Evolutionary conservation across 768 basidiomycete species (phyloP), one percentile per base, ranked within the genome.

Genomic region (Rhodocollybia butyracea): DNA sequence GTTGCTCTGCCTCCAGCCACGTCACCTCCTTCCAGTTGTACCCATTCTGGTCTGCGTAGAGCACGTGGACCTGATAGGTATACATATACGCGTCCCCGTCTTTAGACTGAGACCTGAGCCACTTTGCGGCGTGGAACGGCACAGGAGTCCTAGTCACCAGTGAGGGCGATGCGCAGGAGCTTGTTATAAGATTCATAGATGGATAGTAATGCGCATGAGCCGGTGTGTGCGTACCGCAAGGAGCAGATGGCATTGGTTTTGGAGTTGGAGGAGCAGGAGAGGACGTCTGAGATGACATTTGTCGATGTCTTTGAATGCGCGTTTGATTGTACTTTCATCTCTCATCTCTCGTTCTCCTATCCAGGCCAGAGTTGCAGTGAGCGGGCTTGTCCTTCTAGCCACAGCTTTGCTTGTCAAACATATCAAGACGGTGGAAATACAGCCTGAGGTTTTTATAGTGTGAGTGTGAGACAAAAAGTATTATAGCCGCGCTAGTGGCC

Each of bases 61-160:
- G 70, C 13, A 72, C 65, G 53, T 72, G 74, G 2, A 73, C 70
- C 38, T 75, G 70, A 61, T 74, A 81, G 12, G 5, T n/a, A n/a
- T n/a, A n/a, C n/a, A n/a, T 22, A 15, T 34, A 15, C 19, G 24
- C 31, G 13, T 34, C 21, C 7, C 52, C 52, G 6, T 43, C 41
- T 21, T 48, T 56, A 26, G 62, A 48, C 10, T 46, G 56, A n/a
- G n/a, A n/a, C n/a, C n/a, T n/a, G n/a, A n/a, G n/a, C n/a, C 53
- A 62, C 59, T 15, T 57, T 58, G 22, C 79, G 68, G 0, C 80
- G 80, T 11, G 80, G 68, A 3, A 82, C 68, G 2, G 80, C 80
- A 38, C 79, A 76, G 4, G 73, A 77, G 58, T n/a, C n/a, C n/a
- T n/a, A n/a, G n/a, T 80, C 77, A 0, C 80, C 80, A 0, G 76